These are phyloP conservation scores for Vanrija pseudolonga DNA, from an alignment of 1,284 basidiomycete species.

Conservation along the genomic window DNA sequence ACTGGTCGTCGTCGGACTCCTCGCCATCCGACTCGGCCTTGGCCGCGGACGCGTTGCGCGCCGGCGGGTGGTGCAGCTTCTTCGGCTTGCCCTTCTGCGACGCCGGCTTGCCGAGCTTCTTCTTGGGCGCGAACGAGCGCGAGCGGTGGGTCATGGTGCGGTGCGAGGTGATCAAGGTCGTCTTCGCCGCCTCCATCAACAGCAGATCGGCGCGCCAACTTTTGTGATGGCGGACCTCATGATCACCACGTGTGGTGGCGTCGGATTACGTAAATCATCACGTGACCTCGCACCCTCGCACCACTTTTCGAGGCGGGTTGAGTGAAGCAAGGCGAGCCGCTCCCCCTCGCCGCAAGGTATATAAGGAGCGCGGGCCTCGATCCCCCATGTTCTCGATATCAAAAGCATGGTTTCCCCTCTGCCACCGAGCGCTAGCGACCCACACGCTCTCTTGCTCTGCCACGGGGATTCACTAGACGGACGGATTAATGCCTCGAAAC, in stretches of 20 bases:
- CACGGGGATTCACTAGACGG: slow-evolving; percentile 41
- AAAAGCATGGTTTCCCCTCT: slow-evolving; percentile 40
- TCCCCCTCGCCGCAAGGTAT: not conserved
- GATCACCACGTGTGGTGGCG: not conserved
- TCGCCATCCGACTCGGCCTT: not conserved
- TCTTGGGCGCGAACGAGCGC: slow-evolving; percentile 24
- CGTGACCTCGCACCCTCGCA: not conserved
- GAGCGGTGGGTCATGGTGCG: slow-evolving; percentile 40
- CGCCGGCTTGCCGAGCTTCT: not conserved
- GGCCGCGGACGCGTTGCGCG: not conserved
- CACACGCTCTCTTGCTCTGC: slow-evolving; percentile 7
- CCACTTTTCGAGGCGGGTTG: not conserved
- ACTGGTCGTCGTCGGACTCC: not conserved
- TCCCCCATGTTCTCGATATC: slow-evolving; percentile 20
- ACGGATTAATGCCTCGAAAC: slow-evolving; percentile 49
- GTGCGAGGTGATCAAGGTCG: not conserved
- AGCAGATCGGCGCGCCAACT: not conserved
- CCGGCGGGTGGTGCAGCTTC: slow-evolving; percentile 33
- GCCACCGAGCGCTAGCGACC: slow-evolving; percentile 15
- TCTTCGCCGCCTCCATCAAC: no score
- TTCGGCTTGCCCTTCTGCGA: slow-evolving; percentile 1
- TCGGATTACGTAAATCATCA: not conserved
- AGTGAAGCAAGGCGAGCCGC: no score
- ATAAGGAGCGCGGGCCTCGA: not conserved
- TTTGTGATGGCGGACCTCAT: not conserved